Percentiles rank a stretch among this genome's conserved stretches.
These are phyloP conservation scores for Trichoderma sp. DNA, from an alignment of 2,329 filamentous ascomycete species.

Conservation along the genomic window DNA sequence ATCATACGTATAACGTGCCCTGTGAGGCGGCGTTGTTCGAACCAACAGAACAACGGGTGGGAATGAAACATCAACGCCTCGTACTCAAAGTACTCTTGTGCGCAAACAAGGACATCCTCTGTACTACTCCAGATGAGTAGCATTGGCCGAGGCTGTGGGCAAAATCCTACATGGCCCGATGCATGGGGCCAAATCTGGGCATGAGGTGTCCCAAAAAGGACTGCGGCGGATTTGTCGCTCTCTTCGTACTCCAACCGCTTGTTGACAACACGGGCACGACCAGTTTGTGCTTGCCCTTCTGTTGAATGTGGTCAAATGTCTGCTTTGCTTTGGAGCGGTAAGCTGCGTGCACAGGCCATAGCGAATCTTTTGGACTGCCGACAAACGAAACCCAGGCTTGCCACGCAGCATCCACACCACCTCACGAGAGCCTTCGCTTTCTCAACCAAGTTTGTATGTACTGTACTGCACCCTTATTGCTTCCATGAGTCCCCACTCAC, in stretches of 20 bases:
- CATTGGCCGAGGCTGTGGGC: constrained; percentile 18
- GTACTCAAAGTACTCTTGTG: background rate
- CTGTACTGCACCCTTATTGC: background rate
- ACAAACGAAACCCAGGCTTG: constrained; percentile 1
- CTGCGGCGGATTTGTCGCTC: background rate
- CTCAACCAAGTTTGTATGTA: background rate
- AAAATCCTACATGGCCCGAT: constrained; percentile 19
- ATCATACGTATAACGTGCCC: constrained; percentile 17
- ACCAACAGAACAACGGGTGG: constrained; percentile 10
- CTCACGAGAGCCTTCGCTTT: background rate
- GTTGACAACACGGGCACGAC: background rate
- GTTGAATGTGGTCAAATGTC: background rate
- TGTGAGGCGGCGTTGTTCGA: background rate
- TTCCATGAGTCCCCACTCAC: constrained; percentile 1
- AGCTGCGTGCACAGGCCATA: constrained; percentile 25
- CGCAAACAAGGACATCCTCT: background rate
- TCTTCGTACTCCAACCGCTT: background rate
- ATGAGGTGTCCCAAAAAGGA: background rate
- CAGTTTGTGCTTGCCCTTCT: background rate
- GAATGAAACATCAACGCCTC: background rate
- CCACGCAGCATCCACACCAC: constrained; percentile 14
- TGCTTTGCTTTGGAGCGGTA: background rate
- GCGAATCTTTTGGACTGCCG: constrained; percentile 23
- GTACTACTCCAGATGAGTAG: constrained; percentile 20
- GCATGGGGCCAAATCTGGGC: constrained; percentile 25